These are phyloP conservation scores for Spiraea crenata DNA, from an alignment of 331 rosid species.

Conservation along the genomic window DNA sequence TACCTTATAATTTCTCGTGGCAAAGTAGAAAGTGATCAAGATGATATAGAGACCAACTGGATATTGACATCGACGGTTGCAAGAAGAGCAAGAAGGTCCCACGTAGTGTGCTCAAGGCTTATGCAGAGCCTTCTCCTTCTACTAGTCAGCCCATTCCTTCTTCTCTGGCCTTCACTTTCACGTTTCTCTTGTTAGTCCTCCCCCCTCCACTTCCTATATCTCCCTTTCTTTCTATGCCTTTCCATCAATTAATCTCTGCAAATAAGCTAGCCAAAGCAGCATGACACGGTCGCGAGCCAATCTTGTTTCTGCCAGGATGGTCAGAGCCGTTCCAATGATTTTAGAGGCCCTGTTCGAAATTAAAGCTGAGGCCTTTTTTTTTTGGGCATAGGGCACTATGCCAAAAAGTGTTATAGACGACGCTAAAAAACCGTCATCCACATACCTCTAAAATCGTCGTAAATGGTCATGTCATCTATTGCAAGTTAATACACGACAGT, in stretches of 20 bases:
- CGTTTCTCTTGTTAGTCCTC: background rate
- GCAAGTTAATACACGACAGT: no score
- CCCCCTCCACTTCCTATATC: background rate
- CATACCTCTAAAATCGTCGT: no score
- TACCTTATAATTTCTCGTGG: no score
- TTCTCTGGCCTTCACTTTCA: background rate
- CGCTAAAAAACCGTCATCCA: no score
- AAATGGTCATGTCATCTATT: no score
- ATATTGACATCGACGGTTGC: conserved; percentile 5
- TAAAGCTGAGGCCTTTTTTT: no score
- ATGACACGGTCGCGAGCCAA: conserved; percentile 5
- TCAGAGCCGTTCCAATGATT: no score
- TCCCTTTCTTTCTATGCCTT: background rate
- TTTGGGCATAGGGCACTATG: no score
- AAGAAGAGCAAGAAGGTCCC: background rate
- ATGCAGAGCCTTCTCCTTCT: conserved; percentile 19
- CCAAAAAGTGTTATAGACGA: no score
- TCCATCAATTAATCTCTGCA: no score
- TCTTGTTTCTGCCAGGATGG: conserved; percentile 1
- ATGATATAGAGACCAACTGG: background rate
- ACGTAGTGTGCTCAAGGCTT: conserved; percentile 8
- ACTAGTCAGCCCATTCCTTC: conserved; percentile 7
- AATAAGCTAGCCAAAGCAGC: background rate
- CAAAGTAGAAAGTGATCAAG: background rate
- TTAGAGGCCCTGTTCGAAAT: no score